Evolutionary conservation across 768 basidiomycete species (phyloP), one percentile per base, ranked within the genome.

Genomic region (Jaapia argillacea): DNA sequence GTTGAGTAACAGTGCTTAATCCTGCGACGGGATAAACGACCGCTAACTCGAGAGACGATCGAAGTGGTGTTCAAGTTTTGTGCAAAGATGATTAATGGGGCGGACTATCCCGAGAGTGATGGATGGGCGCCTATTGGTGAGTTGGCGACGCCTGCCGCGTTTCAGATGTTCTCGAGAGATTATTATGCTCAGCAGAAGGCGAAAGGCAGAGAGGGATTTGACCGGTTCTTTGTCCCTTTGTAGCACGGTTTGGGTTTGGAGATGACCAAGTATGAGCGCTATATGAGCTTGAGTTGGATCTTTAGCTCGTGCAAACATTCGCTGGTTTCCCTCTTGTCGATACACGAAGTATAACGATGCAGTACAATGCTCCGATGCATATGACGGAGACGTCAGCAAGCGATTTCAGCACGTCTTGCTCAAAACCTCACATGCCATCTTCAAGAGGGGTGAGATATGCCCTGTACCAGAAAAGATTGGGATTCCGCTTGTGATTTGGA

Each of bases 1-100:
- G n/a, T n/a, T n/a, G n/a, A n/a, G n/a, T n/a, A n/a, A 24, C 47
- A 54, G 54, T 51, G 52, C 44, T 45, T 50, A 21, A 35, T 55
- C 21, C 43, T 46, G 12, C 49, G 52, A 16, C 42, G 41, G 7
- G 54, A 56, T 39, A 41, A 44, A 33, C 37, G 50, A 36, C 54
- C 44, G 12, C 45, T 54, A 39, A 56, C 54, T 14, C 46, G 45
- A 14, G 48, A 56, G 43, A 48, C 52, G 6, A 45, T 51, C 14
- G 52, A 56, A 43, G 48, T 47, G 14, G 35, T 51, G 25, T 54
- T 47, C 33, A 46, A 48, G 24, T 54, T 48, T 45, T 47, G 50
- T 31, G 27, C 45, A n/a, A 48, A 44, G 36, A 40, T 54, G 12
- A 21, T 56, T 10, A 40, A 24, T 22, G 38, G 48, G 13, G 45